Evolutionary conservation across 2,329 filamentous ascomycete genomes (phyloP).

Genomic region (Penicillium frequentans): DNA sequence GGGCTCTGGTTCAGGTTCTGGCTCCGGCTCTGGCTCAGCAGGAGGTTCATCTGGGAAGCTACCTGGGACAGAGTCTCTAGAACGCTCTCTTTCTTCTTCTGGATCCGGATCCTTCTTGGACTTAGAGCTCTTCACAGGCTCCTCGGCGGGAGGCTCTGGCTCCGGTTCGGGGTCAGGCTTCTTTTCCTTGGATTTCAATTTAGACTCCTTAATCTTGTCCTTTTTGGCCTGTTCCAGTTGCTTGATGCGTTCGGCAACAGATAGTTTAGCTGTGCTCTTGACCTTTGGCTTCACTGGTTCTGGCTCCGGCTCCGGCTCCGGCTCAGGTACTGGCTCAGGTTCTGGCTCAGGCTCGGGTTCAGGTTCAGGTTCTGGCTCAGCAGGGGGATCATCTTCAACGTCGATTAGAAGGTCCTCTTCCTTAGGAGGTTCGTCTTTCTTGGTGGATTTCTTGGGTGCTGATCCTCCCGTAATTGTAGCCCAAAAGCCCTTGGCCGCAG

Average conservation of each 20-base stretch:
- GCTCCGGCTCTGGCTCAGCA: constrained; percentile 22
- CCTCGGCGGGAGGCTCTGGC: constrained; percentile 31
- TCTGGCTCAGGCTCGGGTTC: constrained; percentile 33
- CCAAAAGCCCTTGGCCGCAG: constrained; percentile 46
- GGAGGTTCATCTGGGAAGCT: constrained; percentile 54
- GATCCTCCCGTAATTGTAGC: constrained; percentile 41
- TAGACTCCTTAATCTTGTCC: constrained; percentile 41
- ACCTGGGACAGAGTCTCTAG: constrained; percentile 52
- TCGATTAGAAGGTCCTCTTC: constrained; percentile 39
- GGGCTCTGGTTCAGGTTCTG: constrained; percentile 14
- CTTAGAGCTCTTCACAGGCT: constrained; percentile 31
- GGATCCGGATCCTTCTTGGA: constrained; percentile 26
- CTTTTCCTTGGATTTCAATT: constrained; percentile 31
- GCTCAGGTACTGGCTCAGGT: constrained; percentile 13
- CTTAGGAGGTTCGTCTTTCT: constrained; percentile 34
- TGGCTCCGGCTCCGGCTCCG: constrained; percentile 37
- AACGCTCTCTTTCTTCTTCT: constrained; percentile 36
- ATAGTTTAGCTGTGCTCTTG: constrained; percentile 39
- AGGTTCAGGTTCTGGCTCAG: constrained; percentile 38
- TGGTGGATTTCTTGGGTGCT: constrained; percentile 46
- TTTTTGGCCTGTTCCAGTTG: constrained; percentile 44
- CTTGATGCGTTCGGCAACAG: constrained; percentile 56
- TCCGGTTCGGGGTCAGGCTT: constrained; percentile 25
- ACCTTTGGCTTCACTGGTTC: constrained; percentile 44
- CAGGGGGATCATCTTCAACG: constrained; percentile 29